phyloP scores from a whole-genome alignment of 768 basidiomycete species.

The Tricholoma furcatifolium region DNA sequence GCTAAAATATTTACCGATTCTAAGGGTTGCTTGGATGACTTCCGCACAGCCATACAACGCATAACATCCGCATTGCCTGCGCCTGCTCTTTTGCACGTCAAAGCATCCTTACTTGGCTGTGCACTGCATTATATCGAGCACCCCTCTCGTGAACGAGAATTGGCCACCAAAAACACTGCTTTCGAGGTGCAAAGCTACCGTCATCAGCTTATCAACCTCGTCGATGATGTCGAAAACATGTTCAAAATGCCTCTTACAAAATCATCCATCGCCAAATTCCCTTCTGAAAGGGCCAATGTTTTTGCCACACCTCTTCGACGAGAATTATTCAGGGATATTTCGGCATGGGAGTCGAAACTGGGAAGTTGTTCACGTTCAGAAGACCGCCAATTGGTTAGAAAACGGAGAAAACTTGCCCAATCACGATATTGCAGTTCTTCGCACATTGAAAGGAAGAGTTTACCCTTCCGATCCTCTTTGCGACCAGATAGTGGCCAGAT shows the following conservation, averaged over 20 bases:
- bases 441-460: background rate
- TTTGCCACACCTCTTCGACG: conserved; percentile 8
- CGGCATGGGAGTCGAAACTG: conserved; percentile 49
- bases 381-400: conserved; percentile 2
- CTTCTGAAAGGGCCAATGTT: background rate
- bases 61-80: conserved; percentile 30
- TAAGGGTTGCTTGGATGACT: conserved; percentile 8
- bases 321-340: conserved; percentile 23
- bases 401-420: conserved; percentile 10
- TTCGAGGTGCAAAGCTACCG: conserved; percentile 32
- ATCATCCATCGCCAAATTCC: conserved; percentile 4
- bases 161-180: conserved; percentile 16
- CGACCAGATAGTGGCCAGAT: background rate
- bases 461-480: background rate
- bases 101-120: conserved; percentile 53
- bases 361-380: conserved; percentile 39
- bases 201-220: conserved; percentile 39
- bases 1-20: conserved; percentile 14
- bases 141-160: conserved; percentile 18
- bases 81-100: conserved; percentile 36
- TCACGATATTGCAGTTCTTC: background rate
- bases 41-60: conserved; percentile 18
- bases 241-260: conserved; percentile 35
- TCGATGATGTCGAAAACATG: conserved; percentile 51
- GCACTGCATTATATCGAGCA: conserved; percentile 47